Base-by-base conservation (phyloP, 2,329 filamentous ascomycete species). In the Cercospora sp. region DNA sequence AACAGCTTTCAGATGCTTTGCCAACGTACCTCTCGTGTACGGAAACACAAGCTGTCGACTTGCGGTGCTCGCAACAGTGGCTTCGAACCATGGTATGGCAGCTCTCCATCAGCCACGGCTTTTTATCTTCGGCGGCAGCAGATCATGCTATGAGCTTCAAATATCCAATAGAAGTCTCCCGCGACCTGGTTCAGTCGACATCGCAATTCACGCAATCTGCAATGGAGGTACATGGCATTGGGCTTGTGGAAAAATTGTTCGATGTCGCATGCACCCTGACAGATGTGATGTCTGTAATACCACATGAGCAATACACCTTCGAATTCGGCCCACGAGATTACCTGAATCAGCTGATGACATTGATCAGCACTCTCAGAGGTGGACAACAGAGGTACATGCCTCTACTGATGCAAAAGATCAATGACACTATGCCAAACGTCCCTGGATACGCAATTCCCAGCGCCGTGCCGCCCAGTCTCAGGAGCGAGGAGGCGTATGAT, bases 201-300 rank as follows among this genome's bases (percentile, higher is more conserved):
- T 87, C 88, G 16, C 87, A 90, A 63, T 90, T 95, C 74, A 89
- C 90, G 0, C 87, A 88, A 40, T 85, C 89, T 71, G 88, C 89
- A 53, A 89, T 93, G 82, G 91, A 94, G 71, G 83, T 94, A 3
- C 85, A 94, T 71, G 90, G 90, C 18, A 86, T 91, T 45, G 90
- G 90, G 28, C 78, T 96, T 87, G 88, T 95, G 68, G 91, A 94
- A 76, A 94, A 94, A 77, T 81, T 97, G 12, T 87, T 95, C 73
- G 90, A 94, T 72, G 87, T 94, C 40, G 88, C 91, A 12, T 90
- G 87, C 77, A 88, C 89, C 16, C 83, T 95, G 69, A 90, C 86
- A 7, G 91, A 94, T 71, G 89, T 92, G 23, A 87, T 97, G 65
- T 85, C 89, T 8, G 86, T 83, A 73, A 84, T 87, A 4, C 84